These are phyloP conservation scores for Cladophialophora bantiana DNA, from an alignment of 2,329 filamentous ascomycete species.

Conservation along the genomic window DNA sequence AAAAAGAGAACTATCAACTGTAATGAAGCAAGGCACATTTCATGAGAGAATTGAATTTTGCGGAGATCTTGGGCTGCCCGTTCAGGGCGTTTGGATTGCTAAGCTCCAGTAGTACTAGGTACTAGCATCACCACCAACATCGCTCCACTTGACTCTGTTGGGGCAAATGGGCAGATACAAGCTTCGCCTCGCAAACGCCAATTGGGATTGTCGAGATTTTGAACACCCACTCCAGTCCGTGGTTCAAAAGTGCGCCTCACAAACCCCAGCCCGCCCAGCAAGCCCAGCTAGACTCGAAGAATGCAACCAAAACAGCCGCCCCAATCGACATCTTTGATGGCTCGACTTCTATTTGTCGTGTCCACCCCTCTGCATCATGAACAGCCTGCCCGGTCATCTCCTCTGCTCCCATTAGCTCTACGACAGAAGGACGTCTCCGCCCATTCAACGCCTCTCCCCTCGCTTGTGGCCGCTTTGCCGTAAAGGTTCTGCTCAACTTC, in stretches of 20 bases:
- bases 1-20: background rate
- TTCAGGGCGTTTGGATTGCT: constrained; percentile 15
- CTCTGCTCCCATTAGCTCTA: constrained; percentile 8
- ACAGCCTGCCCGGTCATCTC: background rate
- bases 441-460: constrained; percentile 3
- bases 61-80: background rate
- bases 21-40: background rate
- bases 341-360: background rate
- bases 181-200: constrained; percentile 11
- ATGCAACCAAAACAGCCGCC: constrained; percentile 6
- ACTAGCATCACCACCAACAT: background rate
- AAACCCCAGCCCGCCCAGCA: too few species aligned
- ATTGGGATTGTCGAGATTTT: constrained; percentile 3
- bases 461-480: constrained; percentile 30
- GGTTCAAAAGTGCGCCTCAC: constrained; percentile 4
- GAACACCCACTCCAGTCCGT: constrained; percentile 6
- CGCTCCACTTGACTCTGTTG: constrained; percentile 11
- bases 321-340: constrained; percentile 3
- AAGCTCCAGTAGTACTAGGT: constrained; percentile 9
- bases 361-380: constrained; percentile 9
- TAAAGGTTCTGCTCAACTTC: constrained; percentile 15
- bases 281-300: constrained; percentile 7
- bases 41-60: constrained; percentile 2
- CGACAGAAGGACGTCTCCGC: background rate
- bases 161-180: constrained; percentile 16